Evolutionary conservation across 2,329 filamentous ascomycete species (phyloP), one percentile per base, ranked within the genome.

Genomic region (Clarireedia sp.): DNA sequence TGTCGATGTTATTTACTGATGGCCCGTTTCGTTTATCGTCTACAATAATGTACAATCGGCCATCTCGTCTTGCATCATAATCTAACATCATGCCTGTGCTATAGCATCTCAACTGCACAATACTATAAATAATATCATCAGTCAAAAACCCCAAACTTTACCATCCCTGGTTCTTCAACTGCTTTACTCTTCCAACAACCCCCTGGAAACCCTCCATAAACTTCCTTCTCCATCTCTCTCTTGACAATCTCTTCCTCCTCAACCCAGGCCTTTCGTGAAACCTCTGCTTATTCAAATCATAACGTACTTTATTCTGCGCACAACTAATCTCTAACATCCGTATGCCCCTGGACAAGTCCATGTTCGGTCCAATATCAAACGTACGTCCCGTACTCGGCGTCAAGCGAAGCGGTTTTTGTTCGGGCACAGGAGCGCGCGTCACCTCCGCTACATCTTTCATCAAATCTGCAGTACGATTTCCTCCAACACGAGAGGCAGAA

Each of bases 161-260:
- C 89, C 90, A 94, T 2, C 89, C 89, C 72, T 94, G 88, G 67
- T 75, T 80, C 63, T 81, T 86, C 73, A 95, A 75, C 68, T 87
- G 79, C 66, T 79, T 74, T 5, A 90, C 87, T 62, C 87, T 76
- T 41, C 65, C 68, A 7, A 89, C 79, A 10, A 82, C 80, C 5
- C 78, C 78, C 69, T 75, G 77, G 71, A 94, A 91, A 3, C 83
- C 85, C 33, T 70, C 69, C 75, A 81, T 83, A 72, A 92, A 94
- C 57, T 81, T 79, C 60, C 63, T 73, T 68, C 81, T 78, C 85
- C 87, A 90, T 59, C 88, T 76, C 75, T 85, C 75, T 57, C 80
- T 83, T 69, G 74, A 75, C 63, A 90, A 71, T 65, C 89, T 79
- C 81, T 94, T 95, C 71, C 85, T 78, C 79, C 87, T 90, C 65